Base-by-base conservation (phyloP, 306 rosid genomes). In the Quercus dentata region DNA sequence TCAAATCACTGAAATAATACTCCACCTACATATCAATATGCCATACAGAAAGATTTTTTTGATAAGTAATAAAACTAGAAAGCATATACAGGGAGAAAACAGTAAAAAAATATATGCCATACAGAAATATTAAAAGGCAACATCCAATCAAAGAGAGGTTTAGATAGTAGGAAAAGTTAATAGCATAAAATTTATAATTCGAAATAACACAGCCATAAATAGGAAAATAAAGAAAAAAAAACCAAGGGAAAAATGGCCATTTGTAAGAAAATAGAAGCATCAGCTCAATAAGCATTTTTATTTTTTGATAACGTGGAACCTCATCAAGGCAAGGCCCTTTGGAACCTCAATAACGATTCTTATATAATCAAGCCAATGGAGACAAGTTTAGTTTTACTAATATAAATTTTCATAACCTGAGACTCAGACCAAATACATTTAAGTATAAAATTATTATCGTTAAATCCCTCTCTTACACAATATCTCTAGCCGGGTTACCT, bases 1-100 rank as follows among this genome's bases (percentile, higher is more conserved):
- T 95, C 74, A 95, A 79, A 82, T 95, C 98, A 73, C 99, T 95
- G 88, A 95, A 92, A 88, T 95, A 95, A 88, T 95, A 95, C 85
- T 95, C 99, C 92, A 95, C 99, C 99, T 92, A 86, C 85, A 89
- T 81, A 72, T 75, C 55, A 54, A 58, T 8, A 74, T 77, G 30
- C 25, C 41, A 75, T 30, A 17, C 11, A 80, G 74, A 87, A 35
- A 41, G 12, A 41, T 41, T 41, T 41, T 8, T 41, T 41, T 41
- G 3, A 41, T 41, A 41, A 41, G 46, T 41, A 41, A 41, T 1
- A 41, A 41, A 41, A 41, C 46, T 41, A 7, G 46, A 41, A 41
- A 41, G 46, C 46, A 0, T 41, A 8, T 41, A 8, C 12, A 41
- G 46, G 3, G 46, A 8, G 46, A 41, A 41, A 41, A 41, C 46